These are phyloP conservation scores for Trichoderma breve DNA, from an alignment of 2,329 filamentous ascomycete species.

Conservation along the genomic window DNA sequence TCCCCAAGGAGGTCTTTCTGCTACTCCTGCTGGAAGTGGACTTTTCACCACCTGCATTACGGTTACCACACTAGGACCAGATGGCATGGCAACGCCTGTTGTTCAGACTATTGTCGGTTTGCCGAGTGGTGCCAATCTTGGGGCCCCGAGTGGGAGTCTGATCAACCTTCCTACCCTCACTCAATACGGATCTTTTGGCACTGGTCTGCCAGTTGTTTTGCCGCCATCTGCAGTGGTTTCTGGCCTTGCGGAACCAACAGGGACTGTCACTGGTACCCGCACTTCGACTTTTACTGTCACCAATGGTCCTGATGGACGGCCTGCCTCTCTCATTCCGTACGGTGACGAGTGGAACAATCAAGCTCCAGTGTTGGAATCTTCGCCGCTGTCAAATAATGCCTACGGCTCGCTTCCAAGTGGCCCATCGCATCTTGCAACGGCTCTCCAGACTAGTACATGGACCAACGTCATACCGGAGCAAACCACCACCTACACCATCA, in stretches of 20 bases:
- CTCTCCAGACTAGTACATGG: constrained; percentile 39
- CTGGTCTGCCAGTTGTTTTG: constrained; percentile 5
- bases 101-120: constrained; percentile 35
- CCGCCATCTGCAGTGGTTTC: constrained; percentile 26
- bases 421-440: constrained; percentile 19
- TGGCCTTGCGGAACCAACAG: constrained; percentile 24
- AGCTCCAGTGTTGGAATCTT: constrained; percentile 21
- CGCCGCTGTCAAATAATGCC: constrained; percentile 22
- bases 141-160: constrained; percentile 20
- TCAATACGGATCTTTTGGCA: constrained; percentile 27
- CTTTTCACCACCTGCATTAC: constrained; percentile 33
- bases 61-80: constrained; percentile 31
- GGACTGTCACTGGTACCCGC: constrained; percentile 25
- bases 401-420: constrained; percentile 27
- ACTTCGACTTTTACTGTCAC: constrained; percentile 29
- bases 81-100: constrained; percentile 34
- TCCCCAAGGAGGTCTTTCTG: constrained; percentile 24
- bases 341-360: constrained; percentile 21
- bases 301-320: constrained; percentile 22
- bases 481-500: constrained; percentile 42
- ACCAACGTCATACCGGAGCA: constrained; percentile 39
- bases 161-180: constrained; percentile 27
- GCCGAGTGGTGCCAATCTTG: constrained; percentile 25
- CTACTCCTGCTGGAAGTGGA: constrained; percentile 18
- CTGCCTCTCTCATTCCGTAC: constrained; percentile 23